phyloP scores from a whole-genome alignment of 495 filamentous ascomycete species.

The Oleoguttula mirabilis region DNA sequence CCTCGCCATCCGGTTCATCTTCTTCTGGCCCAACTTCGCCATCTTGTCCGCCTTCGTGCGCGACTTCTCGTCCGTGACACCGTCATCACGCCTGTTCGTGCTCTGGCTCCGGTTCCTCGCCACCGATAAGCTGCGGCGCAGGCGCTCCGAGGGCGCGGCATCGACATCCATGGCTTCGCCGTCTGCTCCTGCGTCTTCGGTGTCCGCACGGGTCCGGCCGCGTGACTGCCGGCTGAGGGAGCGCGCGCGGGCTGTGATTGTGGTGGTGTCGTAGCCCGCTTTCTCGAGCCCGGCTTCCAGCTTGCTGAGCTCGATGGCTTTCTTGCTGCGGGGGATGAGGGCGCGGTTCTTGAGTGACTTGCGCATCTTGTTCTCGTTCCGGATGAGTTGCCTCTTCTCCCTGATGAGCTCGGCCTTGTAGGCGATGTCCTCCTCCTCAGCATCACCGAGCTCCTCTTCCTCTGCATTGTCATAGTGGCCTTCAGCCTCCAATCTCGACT shows the following conservation, averaged over 20 bases:
- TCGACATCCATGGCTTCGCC: slow-evolving; percentile 83
- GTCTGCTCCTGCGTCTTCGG: slow-evolving; percentile 32
- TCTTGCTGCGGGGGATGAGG: slow-evolving; percentile 65
- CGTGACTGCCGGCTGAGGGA: slow-evolving; percentile 34
- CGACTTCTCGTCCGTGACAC: slow-evolving; percentile 47
- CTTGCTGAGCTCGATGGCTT: slow-evolving; percentile 63
- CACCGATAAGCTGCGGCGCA: slow-evolving; percentile 35
- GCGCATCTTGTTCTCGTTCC: slow-evolving; percentile 81
- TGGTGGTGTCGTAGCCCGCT: slow-evolving; percentile 70
- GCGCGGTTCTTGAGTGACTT: slow-evolving; percentile 95
- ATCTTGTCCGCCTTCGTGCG: slow-evolving; percentile 72
- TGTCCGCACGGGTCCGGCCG: slow-evolving; percentile 49
- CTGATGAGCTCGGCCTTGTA: slow-evolving; percentile 91
- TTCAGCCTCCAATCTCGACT: slow-evolving; percentile 75
- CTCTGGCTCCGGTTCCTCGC: slow-evolving; percentile 60
- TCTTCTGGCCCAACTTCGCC: slow-evolving; percentile 82
- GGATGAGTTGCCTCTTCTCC: slow-evolving; percentile 76
- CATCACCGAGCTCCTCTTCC: slow-evolving; percentile 44
- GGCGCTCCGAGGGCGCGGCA: slow-evolving; percentile 23
- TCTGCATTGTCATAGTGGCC: slow-evolving; percentile 67
- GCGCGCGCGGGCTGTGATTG: slow-evolving; percentile 60
- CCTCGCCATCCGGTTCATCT: slow-evolving; percentile 96
- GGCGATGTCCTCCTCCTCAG: slow-evolving; percentile 70
- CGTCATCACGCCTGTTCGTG: slow-evolving; percentile 74
- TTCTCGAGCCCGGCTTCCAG: slow-evolving; percentile 75